These are phyloP conservation scores for Emericellopsis atlantica DNA, from an alignment of 2,329 filamentous ascomycete genomes.

Conservation along the genomic window DNA sequence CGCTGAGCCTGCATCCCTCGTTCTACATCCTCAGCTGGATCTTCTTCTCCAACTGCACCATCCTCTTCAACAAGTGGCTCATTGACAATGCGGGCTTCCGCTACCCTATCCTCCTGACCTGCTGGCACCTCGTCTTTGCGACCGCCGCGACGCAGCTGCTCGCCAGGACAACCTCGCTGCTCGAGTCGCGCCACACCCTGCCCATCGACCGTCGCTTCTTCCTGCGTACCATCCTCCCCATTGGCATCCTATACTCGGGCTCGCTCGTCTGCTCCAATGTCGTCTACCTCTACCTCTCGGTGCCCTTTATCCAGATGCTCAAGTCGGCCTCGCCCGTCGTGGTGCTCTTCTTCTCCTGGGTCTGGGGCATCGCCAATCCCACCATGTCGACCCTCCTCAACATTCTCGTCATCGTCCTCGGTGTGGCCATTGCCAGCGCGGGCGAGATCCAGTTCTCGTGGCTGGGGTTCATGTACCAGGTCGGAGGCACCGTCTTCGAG, in stretches of 20 bases:
- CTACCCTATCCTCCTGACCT: slow-evolving; percentile 44
- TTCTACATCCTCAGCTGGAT: slow-evolving; percentile 50
- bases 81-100: slow-evolving; percentile 63
- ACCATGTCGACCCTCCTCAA: slow-evolving; percentile 30
- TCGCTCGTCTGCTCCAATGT: slow-evolving; percentile 56
- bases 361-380: slow-evolving; percentile 36
- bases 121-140: slow-evolving; percentile 57
- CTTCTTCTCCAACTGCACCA: slow-evolving; percentile 70
- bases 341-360: slow-evolving; percentile 54
- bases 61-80: slow-evolving; percentile 89
- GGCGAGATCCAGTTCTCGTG: slow-evolving; percentile 60
- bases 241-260: slow-evolving; percentile 52
- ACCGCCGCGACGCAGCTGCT: slow-evolving; percentile 54
- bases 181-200: slow-evolving; percentile 50
- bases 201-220: slow-evolving; percentile 50
- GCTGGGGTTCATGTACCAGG: slow-evolving; percentile 55
- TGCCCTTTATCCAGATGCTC: slow-evolving; percentile 61
- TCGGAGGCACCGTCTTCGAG: slow-evolving; percentile 68
- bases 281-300: slow-evolving; percentile 54
- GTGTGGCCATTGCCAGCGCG: slow-evolving; percentile 37
- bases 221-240: slow-evolving; percentile 50
- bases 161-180: slow-evolving; percentile 47
- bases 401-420: slow-evolving; percentile 37
- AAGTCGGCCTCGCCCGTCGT: slow-evolving; percentile 57
- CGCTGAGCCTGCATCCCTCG: slow-evolving; percentile 2